phyloP scores from a whole-genome alignment of 768 basidiomycete genomes.

The Candolleomyces eurysporus region DNA sequence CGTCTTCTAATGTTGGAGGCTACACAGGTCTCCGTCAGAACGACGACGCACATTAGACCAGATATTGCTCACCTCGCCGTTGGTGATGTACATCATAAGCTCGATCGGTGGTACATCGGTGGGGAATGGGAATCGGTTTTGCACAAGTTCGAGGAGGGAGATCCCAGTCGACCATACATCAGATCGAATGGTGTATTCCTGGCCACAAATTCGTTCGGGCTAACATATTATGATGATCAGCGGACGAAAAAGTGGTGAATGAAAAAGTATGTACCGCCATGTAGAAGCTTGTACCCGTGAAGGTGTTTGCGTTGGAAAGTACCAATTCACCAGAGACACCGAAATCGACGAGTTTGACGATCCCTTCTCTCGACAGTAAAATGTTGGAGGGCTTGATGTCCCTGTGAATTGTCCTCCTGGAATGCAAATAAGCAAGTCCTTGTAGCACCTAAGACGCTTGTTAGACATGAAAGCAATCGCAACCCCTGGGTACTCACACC shows the following conservation, averaged over 20 bases:
- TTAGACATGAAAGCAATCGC: slow-evolving; percentile 11
- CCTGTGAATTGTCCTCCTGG: slow-evolving; percentile 89
- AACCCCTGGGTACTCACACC: slow-evolving; percentile 57
- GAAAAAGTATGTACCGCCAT: slow-evolving; percentile 80
- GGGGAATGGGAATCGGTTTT: slow-evolving; percentile 95
- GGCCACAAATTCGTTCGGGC: slow-evolving; percentile 94
- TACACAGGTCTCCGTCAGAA: slow-evolving; percentile 24
- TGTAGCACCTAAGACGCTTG: slow-evolving; percentile 61
- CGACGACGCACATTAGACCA: background rate
- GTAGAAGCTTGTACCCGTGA: slow-evolving; percentile 96
- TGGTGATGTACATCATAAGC: slow-evolving; percentile 85
- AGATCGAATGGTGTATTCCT: slow-evolving; percentile 89
- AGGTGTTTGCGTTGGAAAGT: slow-evolving; percentile 88
- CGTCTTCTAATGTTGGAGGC: slow-evolving; percentile 84
- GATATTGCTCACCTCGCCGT: slow-evolving; percentile 57
- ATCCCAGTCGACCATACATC: slow-evolving; percentile 99
- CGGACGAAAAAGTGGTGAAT: slow-evolving; percentile 4
- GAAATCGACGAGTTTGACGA: slow-evolving; percentile 93
- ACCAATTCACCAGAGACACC: slow-evolving; percentile 97
- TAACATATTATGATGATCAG: slow-evolving; percentile 26
- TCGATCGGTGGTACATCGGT: slow-evolving; percentile 92
- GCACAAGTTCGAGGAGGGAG: slow-evolving; percentile 88
- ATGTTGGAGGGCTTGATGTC: slow-evolving; percentile 96
- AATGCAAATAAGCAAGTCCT: slow-evolving; percentile 92
- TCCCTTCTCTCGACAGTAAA: slow-evolving; percentile 82